Evolutionary conservation across 2,329 filamentous ascomycete species (phyloP), one percentile per base, ranked within the genome.

Genomic region (Exophiala spinifera): DNA sequence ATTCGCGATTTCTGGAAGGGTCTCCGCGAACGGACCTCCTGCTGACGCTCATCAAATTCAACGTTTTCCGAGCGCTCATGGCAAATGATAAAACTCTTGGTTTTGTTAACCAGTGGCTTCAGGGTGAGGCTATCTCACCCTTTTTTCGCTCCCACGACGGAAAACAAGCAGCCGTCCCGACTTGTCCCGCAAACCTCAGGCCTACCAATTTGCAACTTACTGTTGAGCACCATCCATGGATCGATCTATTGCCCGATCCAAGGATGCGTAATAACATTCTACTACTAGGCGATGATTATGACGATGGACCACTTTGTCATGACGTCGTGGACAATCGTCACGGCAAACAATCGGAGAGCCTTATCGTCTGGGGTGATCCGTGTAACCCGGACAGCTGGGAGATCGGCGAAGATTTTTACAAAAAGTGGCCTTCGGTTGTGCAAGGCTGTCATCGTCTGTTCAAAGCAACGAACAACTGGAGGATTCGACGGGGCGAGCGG

Each of bases 161-260:
- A 36, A 36, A 4, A 10, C 10, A 10, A 15, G 33, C 33, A 33
- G 20, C 25, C 4, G 17, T 14, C 10, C 17, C 4, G 44, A 37
- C 46, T 37, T 48, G 46, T 21, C 61, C 61, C 1, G 34, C 42
- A 14, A 49, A n/a, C 15, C 63, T 66, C 14, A 59, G 45, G n/a
- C 59, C 63, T 1, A 66, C 64, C 6, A 2, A 14, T 4, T 47
- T 63, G 3, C 64, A 66, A 48, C 57, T 48, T 15, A 48, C 40
- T 14, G 52, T 62, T 4, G 49, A 46, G 2, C 67, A 69, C 37
- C 66, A 67, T 39, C 65, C 66, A 3, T 69, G 67, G 67, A 58
- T 69, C 21, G 67, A 69, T 25, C 40, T 69, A 3, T 51, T 67
- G 11, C 65, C 65, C 1, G 47, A 66, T 0, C 45, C 56, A 3